Base-by-base conservation (phyloP, 441 rosid species). In the Pelargonium australe region DNA sequence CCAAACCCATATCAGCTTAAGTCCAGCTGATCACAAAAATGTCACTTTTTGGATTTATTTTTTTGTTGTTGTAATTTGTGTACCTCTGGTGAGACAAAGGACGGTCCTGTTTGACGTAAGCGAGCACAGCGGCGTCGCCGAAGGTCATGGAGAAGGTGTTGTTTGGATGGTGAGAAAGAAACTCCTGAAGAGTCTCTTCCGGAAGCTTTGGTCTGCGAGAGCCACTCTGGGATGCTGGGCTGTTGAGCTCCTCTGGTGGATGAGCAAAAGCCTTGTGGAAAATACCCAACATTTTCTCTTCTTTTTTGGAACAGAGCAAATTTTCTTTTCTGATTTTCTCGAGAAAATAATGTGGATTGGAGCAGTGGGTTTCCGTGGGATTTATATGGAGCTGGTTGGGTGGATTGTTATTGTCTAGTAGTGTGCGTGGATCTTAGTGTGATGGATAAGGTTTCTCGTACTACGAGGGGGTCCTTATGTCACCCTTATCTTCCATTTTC, bases 181-280 rank as follows among this genome's bases (percentile, higher is more conserved):
- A 94, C 49, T 81, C 86, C 14, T 76, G 75, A 43, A 88, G 61
- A 71, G 91, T 89, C 60, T 89, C 85, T 0, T 75, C 72, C 2
- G 96, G 89, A 57, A 78, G 83, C 68, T 91, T 88, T 0, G 95
- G 88, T 41, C 80, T 80, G 63, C 65, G 77, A 0, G 93, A 74
- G 61, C 76, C 69, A 47, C 69, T 76, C 10, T 85, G 73, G 6
- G 96, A 87, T 19, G 89, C 97, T 11, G 96, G 96, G 76, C 98
- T 91, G 61, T 89, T 78, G 45, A 94, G 89, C 86, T 94, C 97
- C 77, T 81, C 78, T 17, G 98, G 98, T 20, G 97, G 92, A 72
- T 88, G 86, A 67, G 88, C 87, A 12, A 86, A 73, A 2, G 82
- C 87, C 73, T 87, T 85, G 76, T 83, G 90, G 79, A 94, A 89